These are phyloP conservation scores for Pinus taeda DNA, from an alignment of 75 land plant species.

Conservation along the genomic window DNA sequence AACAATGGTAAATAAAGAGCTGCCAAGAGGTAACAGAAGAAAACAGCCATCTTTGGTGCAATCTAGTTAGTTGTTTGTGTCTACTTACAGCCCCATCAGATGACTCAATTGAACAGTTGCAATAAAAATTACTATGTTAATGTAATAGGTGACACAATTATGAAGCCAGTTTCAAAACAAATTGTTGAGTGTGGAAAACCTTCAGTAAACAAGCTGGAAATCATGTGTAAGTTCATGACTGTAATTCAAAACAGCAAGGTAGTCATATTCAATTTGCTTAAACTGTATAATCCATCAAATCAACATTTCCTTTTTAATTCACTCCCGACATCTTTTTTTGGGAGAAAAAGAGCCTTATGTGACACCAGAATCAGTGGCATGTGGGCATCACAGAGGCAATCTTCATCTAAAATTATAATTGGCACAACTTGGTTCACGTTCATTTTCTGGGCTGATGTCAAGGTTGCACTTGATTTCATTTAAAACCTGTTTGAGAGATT, in stretches of 20 bases:
- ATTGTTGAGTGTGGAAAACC: background rate
- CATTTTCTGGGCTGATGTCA: background rate
- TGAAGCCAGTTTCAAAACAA: background rate
- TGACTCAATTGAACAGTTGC: background rate
- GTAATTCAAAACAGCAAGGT: too few relatives aligned
- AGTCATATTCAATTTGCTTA: too few relatives aligned
- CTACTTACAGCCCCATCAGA: background rate
- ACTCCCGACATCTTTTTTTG: background rate
- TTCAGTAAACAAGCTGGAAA: background rate
- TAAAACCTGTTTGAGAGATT: background rate
- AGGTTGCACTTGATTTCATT: background rate
- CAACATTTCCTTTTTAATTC: background rate
- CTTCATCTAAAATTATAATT: background rate
- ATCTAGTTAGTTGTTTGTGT: background rate
- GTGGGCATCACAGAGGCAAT: background rate
- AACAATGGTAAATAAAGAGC: slow-evolving; percentile 5
- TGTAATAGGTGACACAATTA: background rate
- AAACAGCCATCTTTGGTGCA: too few relatives aligned
- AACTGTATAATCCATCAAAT: too few relatives aligned
- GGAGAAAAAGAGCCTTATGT: background rate
- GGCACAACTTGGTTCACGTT: background rate
- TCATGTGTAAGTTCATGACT: background rate
- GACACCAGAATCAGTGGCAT: background rate
- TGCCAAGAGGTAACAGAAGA: background rate
- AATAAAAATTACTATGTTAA: background rate